Evolutionary conservation across 305 asterid genomes (phyloP).

Genomic region (Fraxinus greggii): DNA sequence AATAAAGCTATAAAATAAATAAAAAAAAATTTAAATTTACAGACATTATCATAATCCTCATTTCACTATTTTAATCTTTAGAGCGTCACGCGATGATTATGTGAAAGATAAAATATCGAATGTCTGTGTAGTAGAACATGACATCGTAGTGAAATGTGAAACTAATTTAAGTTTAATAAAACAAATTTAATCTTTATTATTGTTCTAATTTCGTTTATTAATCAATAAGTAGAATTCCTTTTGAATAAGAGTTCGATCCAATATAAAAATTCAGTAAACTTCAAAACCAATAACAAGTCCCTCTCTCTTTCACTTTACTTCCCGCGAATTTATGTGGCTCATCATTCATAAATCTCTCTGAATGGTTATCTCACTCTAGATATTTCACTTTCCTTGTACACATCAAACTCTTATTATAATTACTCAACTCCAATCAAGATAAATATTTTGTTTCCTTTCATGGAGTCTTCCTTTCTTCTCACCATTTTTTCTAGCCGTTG

Average conservation of each 20-base stretch:
- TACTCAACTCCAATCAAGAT: neutral
- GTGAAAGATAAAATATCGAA: neutral
- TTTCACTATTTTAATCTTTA: too few relatives aligned
- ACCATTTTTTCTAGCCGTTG: constrained; percentile 38
- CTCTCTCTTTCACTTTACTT: neutral
- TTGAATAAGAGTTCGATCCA: neutral
- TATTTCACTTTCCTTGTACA: constrained; percentile 4
- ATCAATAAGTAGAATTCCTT: neutral
- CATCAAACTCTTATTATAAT: neutral
- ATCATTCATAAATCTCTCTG: neutral
- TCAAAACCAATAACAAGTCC: neutral
- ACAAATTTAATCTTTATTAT: neutral
- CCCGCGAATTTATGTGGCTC: neutral
- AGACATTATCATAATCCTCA: neutral
- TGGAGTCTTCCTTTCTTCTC: constrained; percentile 9
- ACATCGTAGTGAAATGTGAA: neutral
- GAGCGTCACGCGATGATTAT: neutral
- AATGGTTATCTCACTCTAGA: neutral
- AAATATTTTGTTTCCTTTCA: constrained; percentile 27
- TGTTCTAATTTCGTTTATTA: neutral
- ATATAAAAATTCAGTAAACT: neutral
- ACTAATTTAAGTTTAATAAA: neutral
- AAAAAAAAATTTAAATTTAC: too few relatives aligned
- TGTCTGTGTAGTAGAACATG: neutral
- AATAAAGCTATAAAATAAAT: neutral